Percentiles rank a stretch among this genome's conserved stretches.
These are phyloP conservation scores for Metschnikowia similis DNA, from an alignment of 805 yeast genomes.

Conservation along the genomic window DNA sequence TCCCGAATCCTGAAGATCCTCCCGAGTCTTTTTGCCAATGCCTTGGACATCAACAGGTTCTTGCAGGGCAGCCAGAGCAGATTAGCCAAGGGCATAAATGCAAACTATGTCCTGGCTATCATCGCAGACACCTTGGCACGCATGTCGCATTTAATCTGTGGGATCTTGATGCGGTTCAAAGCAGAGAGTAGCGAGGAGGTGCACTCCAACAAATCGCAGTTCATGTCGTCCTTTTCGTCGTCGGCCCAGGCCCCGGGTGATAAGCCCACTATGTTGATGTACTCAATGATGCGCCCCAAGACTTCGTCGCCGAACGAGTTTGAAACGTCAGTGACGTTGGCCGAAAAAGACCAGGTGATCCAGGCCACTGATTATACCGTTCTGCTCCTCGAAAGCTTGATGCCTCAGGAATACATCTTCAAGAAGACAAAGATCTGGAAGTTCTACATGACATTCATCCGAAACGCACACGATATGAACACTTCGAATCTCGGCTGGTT, in stretches of 20 bases:
- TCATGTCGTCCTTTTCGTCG: slow-evolving; percentile 3
- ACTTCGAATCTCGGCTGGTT: slow-evolving; percentile 28
- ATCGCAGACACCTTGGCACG: slow-evolving; percentile 29
- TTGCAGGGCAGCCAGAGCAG: slow-evolving; percentile 10
- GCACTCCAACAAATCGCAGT: not conserved
- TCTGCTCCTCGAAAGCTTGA: slow-evolving; percentile 6
- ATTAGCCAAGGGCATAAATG: slow-evolving; percentile 4
- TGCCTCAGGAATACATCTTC: slow-evolving; percentile 4
- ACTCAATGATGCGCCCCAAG: slow-evolving; percentile 1
- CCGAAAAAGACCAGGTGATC: slow-evolving; percentile 13
- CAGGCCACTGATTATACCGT: slow-evolving; percentile 14
- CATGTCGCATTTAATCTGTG: slow-evolving; percentile 30
- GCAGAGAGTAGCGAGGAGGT: slow-evolving; percentile 5
- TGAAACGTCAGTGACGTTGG: slow-evolving; percentile 5
- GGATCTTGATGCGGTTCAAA: slow-evolving; percentile 26
- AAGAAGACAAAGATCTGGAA: slow-evolving; percentile 31
- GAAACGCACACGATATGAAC: slow-evolving; percentile 25
- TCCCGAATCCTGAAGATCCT: slow-evolving; percentile 10
- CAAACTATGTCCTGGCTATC: slow-evolving; percentile 22
- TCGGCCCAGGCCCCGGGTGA: not conserved
- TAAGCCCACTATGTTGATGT: not conserved
- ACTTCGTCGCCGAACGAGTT: not conserved
- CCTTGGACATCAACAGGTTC: slow-evolving; percentile 12
- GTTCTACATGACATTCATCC: slow-evolving; percentile 35
- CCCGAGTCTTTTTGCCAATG: slow-evolving; percentile 18